Base-by-base conservation (phyloP, 2,329 filamentous ascomycete genomes). In the Epichloe gansuensis region DNA sequence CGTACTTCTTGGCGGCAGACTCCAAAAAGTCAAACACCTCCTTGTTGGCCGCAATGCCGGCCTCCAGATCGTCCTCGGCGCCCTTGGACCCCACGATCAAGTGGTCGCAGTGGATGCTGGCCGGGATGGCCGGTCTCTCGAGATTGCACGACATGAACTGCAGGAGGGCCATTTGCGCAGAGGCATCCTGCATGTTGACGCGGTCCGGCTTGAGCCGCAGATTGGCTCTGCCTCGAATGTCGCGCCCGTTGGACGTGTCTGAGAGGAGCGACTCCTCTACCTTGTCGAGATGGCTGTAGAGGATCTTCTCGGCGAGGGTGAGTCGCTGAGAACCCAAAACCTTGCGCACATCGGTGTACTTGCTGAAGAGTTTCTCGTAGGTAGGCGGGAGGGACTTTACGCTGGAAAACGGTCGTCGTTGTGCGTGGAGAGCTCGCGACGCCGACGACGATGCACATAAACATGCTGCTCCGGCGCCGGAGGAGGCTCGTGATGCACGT, bases 101-200 rank as follows among this genome's bases (percentile, higher is more conserved):
- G 69, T 98, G 93, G 73, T 98, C 93, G 71, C 93, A 98, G 74
- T 98, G 93, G 60, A 97, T 96, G 68, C 90, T 96, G 47, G 93
- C 91, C 11, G 93, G 93, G 48, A 98, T 91, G 9, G 90, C 90
- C 2, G 93, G 95, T 54, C 82, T 82, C 31, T 85, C 86, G 51
- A 98, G 77, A 51, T 89, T 87, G 69, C 93, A 98, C 31, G 87
- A 88, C 91, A 98, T 98, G 77, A 98, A 98, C 71, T 98, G 93
- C 61, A 98, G 74, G 58, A 98, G 74, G 2, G 93, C 93, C 93
- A 98, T 98, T 73, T 98, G 93, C 5, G 93, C 93, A 34, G 89
- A 95, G 13, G 93, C 93, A 74, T 98, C 93, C 71, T 98, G 93
- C 93, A 98, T 98, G 58, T 94, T 94, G 60, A 97, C 93, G 50